These are phyloP conservation scores for Camellia lanceoleosa DNA, from an alignment of 148 eudicot species.

Conservation along the genomic window DNA sequence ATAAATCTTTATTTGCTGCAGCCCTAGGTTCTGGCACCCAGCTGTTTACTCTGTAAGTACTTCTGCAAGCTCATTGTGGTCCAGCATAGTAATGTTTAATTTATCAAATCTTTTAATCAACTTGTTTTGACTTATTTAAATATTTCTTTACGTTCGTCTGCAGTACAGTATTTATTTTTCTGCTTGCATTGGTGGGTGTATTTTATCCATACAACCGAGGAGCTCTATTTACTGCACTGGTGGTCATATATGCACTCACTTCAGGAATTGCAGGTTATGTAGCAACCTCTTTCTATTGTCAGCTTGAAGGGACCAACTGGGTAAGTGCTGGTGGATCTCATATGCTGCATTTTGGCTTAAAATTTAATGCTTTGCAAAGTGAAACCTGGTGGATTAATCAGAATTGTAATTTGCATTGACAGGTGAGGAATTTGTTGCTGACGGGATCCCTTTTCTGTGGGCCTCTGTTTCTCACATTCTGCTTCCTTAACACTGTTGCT, in stretches of 20 bases:
- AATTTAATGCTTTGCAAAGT: neutral
- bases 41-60: slow-evolving; percentile 30
- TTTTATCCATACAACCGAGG: slow-evolving; percentile 38
- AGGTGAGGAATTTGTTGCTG: slow-evolving; percentile 32
- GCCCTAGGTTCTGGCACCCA: slow-evolving; percentile 37
- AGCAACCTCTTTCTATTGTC: slow-evolving; percentile 33
- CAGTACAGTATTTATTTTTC: slow-evolving; percentile 28
- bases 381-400: neutral
- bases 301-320: slow-evolving; percentile 35
- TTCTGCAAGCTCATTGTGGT: neutral
- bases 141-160: neutral
- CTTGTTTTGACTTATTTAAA: neutral
- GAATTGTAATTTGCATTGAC: neutral
- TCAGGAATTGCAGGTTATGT: slow-evolving; percentile 34
- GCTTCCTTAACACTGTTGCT: slow-evolving; percentile 35
- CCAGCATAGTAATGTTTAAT: neutral
- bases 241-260: slow-evolving; percentile 34
- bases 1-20: slow-evolving; percentile 38
- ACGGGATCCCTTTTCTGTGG: slow-evolving; percentile 35
- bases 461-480: slow-evolving; percentile 31
- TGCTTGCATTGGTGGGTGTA: slow-evolving; percentile 35
- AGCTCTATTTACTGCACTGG: slow-evolving; percentile 30
- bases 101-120: neutral
- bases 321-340: slow-evolving; percentile 13
- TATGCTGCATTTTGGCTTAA: neutral